Evolutionary conservation across 2,329 filamentous ascomycete species (phyloP).

Genomic region (Exophiala mesophila): DNA sequence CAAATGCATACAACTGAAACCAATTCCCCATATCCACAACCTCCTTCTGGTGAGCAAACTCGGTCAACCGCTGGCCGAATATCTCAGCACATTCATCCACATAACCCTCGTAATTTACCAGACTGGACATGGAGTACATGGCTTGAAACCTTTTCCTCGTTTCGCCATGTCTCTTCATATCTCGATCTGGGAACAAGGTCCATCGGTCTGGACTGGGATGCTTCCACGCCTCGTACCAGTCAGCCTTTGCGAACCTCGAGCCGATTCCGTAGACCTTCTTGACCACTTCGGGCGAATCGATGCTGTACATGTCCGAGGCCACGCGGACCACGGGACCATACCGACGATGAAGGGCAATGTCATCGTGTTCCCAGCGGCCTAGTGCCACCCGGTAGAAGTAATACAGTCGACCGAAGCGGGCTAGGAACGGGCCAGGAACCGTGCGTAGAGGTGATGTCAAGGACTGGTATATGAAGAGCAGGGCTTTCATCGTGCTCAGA

Average conservation of each 20-base stretch:
- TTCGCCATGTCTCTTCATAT: slow-evolving; percentile 69
- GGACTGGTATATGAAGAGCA: slow-evolving; percentile 23
- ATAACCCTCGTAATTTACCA: slow-evolving; percentile 47
- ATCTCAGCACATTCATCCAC: slow-evolving; percentile 46
- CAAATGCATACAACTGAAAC: slow-evolving; percentile 78
- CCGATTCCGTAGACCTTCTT: slow-evolving; percentile 24
- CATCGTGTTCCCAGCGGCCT: slow-evolving; percentile 37
- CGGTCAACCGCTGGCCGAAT: slow-evolving; percentile 35
- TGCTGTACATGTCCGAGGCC: slow-evolving; percentile 21
- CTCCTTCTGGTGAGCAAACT: slow-evolving; percentile 31
- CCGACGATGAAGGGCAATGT: slow-evolving; percentile 20
- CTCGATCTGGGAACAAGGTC: slow-evolving; percentile 66
- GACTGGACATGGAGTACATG: slow-evolving; percentile 46
- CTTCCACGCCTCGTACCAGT: slow-evolving; percentile 52
- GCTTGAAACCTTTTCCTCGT: slow-evolving; percentile 53
- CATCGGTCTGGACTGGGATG: slow-evolving; percentile 50
- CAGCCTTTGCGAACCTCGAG: slow-evolving; percentile 23
- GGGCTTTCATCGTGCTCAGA: slow-evolving; percentile 4
- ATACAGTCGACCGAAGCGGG: slow-evolving; percentile 44
- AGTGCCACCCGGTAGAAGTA: slow-evolving; percentile 36
- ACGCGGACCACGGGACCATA: slow-evolving; percentile 25
- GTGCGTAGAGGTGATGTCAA: slow-evolving; percentile 34
- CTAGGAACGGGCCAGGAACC: slow-evolving; percentile 43
- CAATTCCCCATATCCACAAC: slow-evolving; percentile 45
- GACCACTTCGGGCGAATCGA: slow-evolving; percentile 22